These are phyloP conservation scores for Albifimbria verrucaria DNA, from an alignment of 2,329 filamentous ascomycete genomes.

Conservation along the genomic window DNA sequence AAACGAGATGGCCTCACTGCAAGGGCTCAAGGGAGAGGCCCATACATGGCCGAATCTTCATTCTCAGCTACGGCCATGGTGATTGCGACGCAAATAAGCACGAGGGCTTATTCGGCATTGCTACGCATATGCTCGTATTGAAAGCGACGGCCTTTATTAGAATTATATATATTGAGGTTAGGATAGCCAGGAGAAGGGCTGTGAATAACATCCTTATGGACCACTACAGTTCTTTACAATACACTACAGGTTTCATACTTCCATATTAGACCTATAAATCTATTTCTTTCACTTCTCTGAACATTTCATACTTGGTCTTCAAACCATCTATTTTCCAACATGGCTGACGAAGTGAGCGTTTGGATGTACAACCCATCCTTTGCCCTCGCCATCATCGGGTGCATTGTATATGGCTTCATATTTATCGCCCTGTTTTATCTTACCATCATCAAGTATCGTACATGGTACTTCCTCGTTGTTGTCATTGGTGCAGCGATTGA, in stretches of 20 bases:
- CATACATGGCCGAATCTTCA: too few species aligned
- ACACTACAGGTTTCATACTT: too few species aligned
- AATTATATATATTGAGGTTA: too few species aligned
- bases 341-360: constrained; percentile 24
- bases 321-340: constrained; percentile 9
- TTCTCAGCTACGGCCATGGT: too few species aligned
- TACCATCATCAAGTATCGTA: constrained; percentile 37
- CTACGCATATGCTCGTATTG: background rate
- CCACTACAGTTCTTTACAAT: too few species aligned
- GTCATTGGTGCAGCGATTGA: constrained; percentile 39
- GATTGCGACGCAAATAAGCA: background rate
- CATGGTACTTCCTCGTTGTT: constrained; percentile 40
- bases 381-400: constrained; percentile 37
- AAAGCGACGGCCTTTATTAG: too few species aligned
- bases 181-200: too few species aligned
- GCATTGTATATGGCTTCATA: constrained; percentile 36
- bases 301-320: background rate
- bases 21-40: too few species aligned
- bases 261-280: too few species aligned
- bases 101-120: background rate
- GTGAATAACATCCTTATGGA: too few species aligned
- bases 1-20: constrained; percentile 3
- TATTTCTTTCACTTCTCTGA: background rate
- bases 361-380: constrained; percentile 44
- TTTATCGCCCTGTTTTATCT: constrained; percentile 34